These are phyloP conservation scores for Albifimbria verrucaria DNA, from an alignment of 2,329 filamentous ascomycete genomes.

Conservation along the genomic window DNA sequence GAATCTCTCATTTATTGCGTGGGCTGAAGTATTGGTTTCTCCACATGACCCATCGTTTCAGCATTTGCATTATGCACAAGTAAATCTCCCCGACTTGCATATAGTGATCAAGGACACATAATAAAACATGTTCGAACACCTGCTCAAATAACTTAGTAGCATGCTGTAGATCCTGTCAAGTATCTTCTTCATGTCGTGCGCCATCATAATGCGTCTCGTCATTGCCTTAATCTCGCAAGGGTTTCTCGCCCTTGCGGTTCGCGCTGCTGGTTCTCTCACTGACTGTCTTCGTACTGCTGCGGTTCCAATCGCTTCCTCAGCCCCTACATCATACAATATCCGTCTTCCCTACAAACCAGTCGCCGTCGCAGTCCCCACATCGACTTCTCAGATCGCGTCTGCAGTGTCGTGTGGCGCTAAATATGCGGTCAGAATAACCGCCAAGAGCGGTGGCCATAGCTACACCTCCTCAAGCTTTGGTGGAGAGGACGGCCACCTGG, in stretches of 20 bases:
- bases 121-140: too few species aligned
- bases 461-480: slow-evolving; percentile 48
- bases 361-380: slow-evolving; percentile 27
- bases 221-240: neutral
- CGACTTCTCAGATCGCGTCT: slow-evolving; percentile 36
- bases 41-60: too few species aligned
- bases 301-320: neutral
- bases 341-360: slow-evolving; percentile 26
- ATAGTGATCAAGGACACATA: too few species aligned
- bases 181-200: too few species aligned
- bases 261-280: neutral
- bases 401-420: slow-evolving; percentile 43
- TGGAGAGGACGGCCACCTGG: slow-evolving; percentile 36
- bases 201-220: neutral
- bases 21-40: too few species aligned
- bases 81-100: too few species aligned
- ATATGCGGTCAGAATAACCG: slow-evolving; percentile 42
- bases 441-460: slow-evolving; percentile 50
- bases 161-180: too few species aligned
- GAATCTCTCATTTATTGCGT: too few species aligned
- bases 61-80: too few species aligned
- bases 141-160: too few species aligned
- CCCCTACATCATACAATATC: slow-evolving; percentile 24
- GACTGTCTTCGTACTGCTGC: neutral
- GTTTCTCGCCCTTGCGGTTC: neutral